Percentiles rank a stretch among this genome's conserved stretches.
Evolutionary conservation across 2,329 filamentous ascomycete genomes (phyloP).

Genomic region (Metarhizium album): DNA sequence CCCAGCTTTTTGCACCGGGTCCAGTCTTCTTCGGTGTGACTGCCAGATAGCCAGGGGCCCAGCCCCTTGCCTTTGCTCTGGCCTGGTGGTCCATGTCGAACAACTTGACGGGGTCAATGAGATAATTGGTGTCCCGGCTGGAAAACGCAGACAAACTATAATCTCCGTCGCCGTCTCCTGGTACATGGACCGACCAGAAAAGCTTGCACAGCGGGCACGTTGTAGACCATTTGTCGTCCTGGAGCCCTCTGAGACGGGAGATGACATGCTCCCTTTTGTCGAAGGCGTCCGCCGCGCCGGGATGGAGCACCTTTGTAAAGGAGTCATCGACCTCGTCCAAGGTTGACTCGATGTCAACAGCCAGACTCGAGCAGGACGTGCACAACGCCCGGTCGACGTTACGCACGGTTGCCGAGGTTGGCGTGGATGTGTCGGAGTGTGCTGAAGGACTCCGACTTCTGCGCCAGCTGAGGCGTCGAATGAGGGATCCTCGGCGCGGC

Average conservation of each 20-base stretch:
- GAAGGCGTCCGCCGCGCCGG: conserved; percentile 19
- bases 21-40: conserved; percentile 23
- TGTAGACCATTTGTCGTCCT: conserved; percentile 21
- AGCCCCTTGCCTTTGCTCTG: conserved; percentile 17
- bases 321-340: conserved; percentile 21
- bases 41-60: conserved; percentile 20
- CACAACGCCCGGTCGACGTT: conserved; percentile 21
- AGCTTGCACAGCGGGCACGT: conserved; percentile 25
- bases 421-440: conserved; percentile 18
- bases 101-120: conserved; percentile 21
- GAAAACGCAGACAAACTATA: conserved; percentile 23
- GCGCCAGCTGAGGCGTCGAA: conserved; percentile 25
- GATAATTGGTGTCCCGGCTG: conserved; percentile 23
- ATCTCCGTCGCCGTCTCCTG: conserved; percentile 19
- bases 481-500: conserved; percentile 20
- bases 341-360: conserved; percentile 22
- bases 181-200: conserved; percentile 22
- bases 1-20: conserved; percentile 17
- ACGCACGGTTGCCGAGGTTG: conserved; percentile 12
- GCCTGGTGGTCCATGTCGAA: conserved; percentile 21
- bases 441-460: conserved; percentile 25
- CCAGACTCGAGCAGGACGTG: conserved; percentile 20
- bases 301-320: conserved; percentile 18
- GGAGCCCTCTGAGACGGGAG: conserved; percentile 16
- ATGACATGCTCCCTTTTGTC: conserved; percentile 22